Conservation (phyloP, 176 grass and related monocot species). For the Dactylis glomerata region DNA sequence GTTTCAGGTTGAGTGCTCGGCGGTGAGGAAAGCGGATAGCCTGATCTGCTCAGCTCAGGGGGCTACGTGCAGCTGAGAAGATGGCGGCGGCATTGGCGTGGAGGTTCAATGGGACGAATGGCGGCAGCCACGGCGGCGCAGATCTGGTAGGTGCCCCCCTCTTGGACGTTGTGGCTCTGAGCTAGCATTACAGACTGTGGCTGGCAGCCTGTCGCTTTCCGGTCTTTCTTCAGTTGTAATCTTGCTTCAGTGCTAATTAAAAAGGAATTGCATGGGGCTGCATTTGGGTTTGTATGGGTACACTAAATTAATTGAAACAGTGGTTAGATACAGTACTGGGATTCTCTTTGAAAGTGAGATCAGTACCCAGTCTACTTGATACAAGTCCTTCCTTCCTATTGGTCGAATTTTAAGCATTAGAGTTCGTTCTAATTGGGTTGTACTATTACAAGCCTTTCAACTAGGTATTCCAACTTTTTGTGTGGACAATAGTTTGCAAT, state of each 20-base stretch:
- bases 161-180: conserved; percentile 3
- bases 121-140: conserved; percentile 50
- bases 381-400: neutral
- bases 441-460: neutral
- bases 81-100: conserved; percentile 84
- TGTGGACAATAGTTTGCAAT: neutral
- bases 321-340: neutral
- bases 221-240: neutral
- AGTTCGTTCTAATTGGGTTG: neutral
- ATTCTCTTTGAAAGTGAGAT: conserved; percentile 23
- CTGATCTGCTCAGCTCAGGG: conserved; percentile 28
- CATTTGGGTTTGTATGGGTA: neutral
- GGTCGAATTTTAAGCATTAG: neutral
- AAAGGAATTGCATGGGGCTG: neutral
- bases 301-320: conserved; percentile 1
- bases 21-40: conserved; percentile 7
- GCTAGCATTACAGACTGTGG: neutral
- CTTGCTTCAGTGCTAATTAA: neutral
- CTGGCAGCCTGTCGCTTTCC: conserved; percentile 17
- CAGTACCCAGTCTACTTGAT: neutral
- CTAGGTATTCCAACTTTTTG: neutral
- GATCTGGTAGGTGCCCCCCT: conserved; percentile 74
- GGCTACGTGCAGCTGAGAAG: conserved; percentile 16
- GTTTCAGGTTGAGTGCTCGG: conserved; percentile 49
- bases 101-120: conserved; percentile 79